Evolutionary conservation across 2,329 filamentous ascomycete species (phyloP), one percentile per base, ranked within the genome.

Genomic region (Gnomoniopsis smithogilvyi): DNA sequence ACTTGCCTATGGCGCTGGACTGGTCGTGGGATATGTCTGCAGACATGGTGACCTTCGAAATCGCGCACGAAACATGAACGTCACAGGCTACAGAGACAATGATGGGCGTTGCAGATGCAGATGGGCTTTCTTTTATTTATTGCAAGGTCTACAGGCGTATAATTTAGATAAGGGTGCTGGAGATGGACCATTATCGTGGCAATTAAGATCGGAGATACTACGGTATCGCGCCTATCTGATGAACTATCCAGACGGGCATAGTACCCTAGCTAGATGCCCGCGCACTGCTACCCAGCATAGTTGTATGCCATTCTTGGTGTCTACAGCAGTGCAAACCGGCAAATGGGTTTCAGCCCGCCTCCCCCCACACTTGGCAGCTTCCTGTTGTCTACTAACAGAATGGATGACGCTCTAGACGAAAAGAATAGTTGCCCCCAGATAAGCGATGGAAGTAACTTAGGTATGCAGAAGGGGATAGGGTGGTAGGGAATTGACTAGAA

Each of bases 211-310:
- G 26, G 26, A 30, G 26, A 30, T 30, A 30, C 26, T 30, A 8
- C 8, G 26, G 26, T 30, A 30, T 30, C 21, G 21, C 21, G 7
- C 12, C 30, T 59, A 59, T 62, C 75, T 76, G 72, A 66, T 72
- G 14, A 75, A 78, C 21, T 75, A 79, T 62, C 73, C 77, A 36
- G 43, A 46, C 19, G 21, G 43, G 43, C 11, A 43, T 6, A 14
- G n/a, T 15, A 19, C 38, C n/a, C 6, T 19, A 19, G 38, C 14
- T 4, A 19, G 15, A 43, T 43, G 46, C 11, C 14, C 17, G 14
- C 6, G 8, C 26, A 30, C 26, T 30, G 26, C 26, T 30, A 8
- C 26, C 26, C 26, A 8, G 26, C 4, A 4, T 30, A 30, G 26
- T 8, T 30, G 4, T 30, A 30, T 30, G 8, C 8, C 26, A 30